phyloP scores from a whole-genome alignment of 257 asterid species.

The Paulownia fortunei region DNA sequence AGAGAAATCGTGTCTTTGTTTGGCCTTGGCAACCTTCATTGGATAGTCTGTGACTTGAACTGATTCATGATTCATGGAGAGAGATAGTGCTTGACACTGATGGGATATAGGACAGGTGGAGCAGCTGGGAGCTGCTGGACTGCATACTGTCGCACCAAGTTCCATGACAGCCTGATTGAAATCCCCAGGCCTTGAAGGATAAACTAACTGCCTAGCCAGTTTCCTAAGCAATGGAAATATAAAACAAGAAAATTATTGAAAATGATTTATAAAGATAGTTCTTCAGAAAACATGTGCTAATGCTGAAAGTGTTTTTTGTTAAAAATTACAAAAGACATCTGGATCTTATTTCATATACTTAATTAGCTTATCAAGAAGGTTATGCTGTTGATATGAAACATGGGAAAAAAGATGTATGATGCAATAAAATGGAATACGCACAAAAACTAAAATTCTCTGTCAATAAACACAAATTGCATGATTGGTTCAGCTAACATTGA shows the following conservation, averaged over 20 bases:
- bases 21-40: conserved; percentile 76
- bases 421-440: conserved; percentile 1
- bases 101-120: conserved; percentile 72
- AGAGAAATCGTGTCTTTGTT: conserved; percentile 75
- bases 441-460: too few relatives aligned
- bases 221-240: conserved; percentile 54
- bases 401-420: neutral
- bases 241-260: neutral
- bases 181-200: conserved; percentile 90
- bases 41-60: conserved; percentile 87
- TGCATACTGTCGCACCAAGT: conserved; percentile 95
- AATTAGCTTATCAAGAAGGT: neutral
- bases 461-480: too few relatives aligned
- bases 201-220: conserved; percentile 84
- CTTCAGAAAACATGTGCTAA: neutral
- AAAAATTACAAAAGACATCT: neutral
- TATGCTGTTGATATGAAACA: neutral
- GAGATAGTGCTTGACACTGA: conserved; percentile 78
- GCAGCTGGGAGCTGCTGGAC: conserved; percentile 65
- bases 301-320: neutral
- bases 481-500: too few relatives aligned
- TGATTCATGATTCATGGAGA: conserved; percentile 56
- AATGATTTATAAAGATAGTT: neutral
- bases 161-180: conserved; percentile 98
- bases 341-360: neutral